Evolutionary conservation across 768 basidiomycete species (phyloP).

Genomic region (Tricholoma sp.): DNA sequence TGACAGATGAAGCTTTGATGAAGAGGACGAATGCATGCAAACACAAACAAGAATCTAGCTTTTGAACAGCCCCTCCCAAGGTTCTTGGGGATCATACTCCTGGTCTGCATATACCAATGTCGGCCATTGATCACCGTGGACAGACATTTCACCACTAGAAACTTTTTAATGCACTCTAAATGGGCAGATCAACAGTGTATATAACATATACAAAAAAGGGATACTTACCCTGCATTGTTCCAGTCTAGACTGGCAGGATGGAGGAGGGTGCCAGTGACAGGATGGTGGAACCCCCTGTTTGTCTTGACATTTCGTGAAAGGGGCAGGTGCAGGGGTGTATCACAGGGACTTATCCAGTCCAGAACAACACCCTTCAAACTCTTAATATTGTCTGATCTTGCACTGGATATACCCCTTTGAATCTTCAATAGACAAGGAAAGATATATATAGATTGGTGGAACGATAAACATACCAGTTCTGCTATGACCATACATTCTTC

Average conservation of each 20-base stretch:
- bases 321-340: no score
- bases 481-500: background rate
- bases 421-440: no score
- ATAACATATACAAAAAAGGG: background rate
- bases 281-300: background rate
- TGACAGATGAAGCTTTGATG: no score
- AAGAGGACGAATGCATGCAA: background rate
- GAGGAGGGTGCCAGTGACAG: background rate
- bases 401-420: no score
- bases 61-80: background rate
- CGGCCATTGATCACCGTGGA: background rate
- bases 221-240: background rate
- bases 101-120: background rate
- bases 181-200: background rate
- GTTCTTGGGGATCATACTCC: background rate
- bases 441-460: no score
- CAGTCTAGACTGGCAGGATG: background rate
- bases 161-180: background rate
- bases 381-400: no score
- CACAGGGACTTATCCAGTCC: no score
- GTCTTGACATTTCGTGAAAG: background rate
- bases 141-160: background rate
- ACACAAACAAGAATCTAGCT: background rate
- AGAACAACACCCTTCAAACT: no score
- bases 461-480: no score